A percentile compares a stretch with the other conserved stretches of the same genome.
Evolutionary conservation across 2,329 filamentous ascomycete genomes (phyloP).

Genomic region (Phialocephala subalpina): DNA sequence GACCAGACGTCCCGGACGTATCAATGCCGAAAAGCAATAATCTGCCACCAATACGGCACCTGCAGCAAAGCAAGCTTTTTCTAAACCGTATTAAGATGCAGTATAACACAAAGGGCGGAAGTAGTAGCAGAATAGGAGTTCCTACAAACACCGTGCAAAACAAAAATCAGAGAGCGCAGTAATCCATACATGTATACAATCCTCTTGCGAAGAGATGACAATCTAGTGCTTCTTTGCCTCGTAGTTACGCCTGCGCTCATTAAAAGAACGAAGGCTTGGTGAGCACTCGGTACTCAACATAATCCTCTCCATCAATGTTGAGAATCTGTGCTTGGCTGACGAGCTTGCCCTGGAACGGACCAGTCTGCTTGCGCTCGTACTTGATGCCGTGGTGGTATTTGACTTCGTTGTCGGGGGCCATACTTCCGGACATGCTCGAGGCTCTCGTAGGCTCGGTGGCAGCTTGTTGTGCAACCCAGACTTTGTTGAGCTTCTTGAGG

Average conservation of each 20-base stretch:
- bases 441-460: conserved; percentile 24
- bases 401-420: conserved; percentile 54
- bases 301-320: conserved; percentile 72
- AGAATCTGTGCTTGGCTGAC: conserved; percentile 68
- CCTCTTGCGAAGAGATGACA: neutral
- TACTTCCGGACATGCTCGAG: conserved; percentile 36
- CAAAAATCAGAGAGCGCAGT: neutral
- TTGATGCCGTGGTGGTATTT: conserved; percentile 67
- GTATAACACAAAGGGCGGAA: neutral
- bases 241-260: neutral
- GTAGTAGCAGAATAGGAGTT: neutral
- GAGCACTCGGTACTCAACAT: conserved; percentile 71
- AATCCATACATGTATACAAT: conserved; percentile 3
- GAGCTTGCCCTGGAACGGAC: conserved; percentile 69
- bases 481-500: conserved; percentile 42
- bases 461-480: conserved; percentile 42
- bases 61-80: conserved; percentile 3
- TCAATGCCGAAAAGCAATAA: conserved; percentile 3
- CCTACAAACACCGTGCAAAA: neutral
- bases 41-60: neutral
- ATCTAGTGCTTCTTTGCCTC: neutral
- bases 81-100: neutral
- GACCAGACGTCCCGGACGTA: conserved; percentile 2
- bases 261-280: conserved; percentile 67
- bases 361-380: conserved; percentile 67